Evolutionary conservation across 345 rosid species (phyloP).

Genomic region (Conringia planisiliqua): DNA sequence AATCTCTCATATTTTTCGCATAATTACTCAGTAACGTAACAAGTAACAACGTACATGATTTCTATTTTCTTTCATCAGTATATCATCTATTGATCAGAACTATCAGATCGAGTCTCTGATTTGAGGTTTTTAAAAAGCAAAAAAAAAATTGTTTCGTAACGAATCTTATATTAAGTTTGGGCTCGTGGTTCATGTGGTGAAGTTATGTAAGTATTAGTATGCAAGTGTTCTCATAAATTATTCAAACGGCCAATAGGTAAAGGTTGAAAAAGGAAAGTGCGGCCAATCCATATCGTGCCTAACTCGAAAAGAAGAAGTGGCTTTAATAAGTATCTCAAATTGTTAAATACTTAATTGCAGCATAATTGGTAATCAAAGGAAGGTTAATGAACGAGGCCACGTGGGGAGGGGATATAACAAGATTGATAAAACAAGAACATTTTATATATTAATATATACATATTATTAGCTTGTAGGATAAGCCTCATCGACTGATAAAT

Average conservation of each 20-base stretch:
- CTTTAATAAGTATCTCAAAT: conserved; percentile 21
- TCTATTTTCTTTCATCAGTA: background rate
- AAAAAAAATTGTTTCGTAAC: background rate
- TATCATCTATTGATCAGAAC: background rate
- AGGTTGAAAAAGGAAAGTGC: background rate
- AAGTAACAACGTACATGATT: background rate
- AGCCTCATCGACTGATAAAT: conserved; percentile 13
- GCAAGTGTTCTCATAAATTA: background rate
- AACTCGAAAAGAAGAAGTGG: background rate
- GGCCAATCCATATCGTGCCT: background rate
- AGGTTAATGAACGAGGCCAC: background rate
- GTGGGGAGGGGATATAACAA: background rate
- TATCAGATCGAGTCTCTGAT: background rate
- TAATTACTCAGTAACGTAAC: background rate
- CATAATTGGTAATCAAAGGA: background rate
- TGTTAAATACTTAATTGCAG: conserved; percentile 1
- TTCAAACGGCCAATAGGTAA: conserved; percentile 10
- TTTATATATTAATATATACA: background rate
- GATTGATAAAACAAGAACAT: background rate
- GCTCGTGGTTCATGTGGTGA: background rate
- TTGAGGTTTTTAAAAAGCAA: background rate
- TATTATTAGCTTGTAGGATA: background rate
- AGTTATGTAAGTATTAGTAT: background rate
- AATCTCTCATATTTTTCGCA: background rate
- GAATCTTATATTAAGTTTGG: background rate